phyloP scores from a whole-genome alignment of 495 filamentous ascomycete species.

The Cercophora newfieldiana region DNA sequence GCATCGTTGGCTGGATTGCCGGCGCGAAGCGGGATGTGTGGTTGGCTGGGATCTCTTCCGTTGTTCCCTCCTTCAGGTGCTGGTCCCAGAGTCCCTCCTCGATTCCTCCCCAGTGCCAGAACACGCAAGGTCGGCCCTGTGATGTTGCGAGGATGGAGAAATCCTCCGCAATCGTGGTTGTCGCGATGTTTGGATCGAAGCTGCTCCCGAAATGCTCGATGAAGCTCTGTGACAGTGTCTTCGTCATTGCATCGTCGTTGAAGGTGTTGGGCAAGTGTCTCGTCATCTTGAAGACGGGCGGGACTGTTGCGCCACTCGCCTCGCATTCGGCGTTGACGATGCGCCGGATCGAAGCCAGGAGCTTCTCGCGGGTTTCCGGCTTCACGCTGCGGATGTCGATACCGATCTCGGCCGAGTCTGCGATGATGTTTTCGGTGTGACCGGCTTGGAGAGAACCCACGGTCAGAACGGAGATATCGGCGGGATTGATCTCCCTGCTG shows the following conservation, averaged over 20 bases:
- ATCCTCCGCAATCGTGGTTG: conserved; percentile 6
- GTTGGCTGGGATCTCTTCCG: neutral
- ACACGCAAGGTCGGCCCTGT: conserved; percentile 1
- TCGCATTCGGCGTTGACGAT: conserved; percentile 7
- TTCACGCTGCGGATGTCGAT: conserved; percentile 5
- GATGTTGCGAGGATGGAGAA: conserved; percentile 3
- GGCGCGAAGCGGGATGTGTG: conserved; percentile 10
- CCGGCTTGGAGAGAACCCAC: conserved; percentile 55
- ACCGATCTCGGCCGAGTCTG: conserved; percentile 29
- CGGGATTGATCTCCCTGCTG: conserved; percentile 52
- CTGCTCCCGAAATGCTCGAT: neutral
- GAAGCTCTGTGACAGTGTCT: neutral
- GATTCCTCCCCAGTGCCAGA: conserved; percentile 8
- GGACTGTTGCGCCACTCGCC: neutral
- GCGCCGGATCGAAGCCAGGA: neutral
- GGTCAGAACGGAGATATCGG: conserved; percentile 56
- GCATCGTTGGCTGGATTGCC: conserved; percentile 8
- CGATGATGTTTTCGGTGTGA: conserved; percentile 55
- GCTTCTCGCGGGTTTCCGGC: neutral
- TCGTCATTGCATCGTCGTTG: conserved; percentile 1
- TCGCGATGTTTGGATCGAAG: neutral
- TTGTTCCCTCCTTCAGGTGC: neutral
- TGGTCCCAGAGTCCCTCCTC: neutral
- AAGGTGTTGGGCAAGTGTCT: neutral
- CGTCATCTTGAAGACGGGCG: conserved; percentile 2